phyloP scores from a whole-genome alignment of 2,329 filamentous ascomycete genomes.

The Cordyceps tenuipes region DNA sequence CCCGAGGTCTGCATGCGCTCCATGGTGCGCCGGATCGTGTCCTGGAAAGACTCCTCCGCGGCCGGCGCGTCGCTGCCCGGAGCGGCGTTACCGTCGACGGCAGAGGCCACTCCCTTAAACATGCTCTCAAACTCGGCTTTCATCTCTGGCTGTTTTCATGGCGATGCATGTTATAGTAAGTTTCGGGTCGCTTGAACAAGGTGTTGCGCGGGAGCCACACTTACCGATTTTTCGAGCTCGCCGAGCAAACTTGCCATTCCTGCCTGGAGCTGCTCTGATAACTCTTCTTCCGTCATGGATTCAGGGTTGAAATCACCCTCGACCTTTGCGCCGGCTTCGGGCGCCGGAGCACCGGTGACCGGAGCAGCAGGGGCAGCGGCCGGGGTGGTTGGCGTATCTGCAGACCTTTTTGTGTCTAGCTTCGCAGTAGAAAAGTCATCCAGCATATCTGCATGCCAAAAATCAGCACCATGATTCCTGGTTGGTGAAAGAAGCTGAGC shows the following conservation, averaged over 20 bases:
- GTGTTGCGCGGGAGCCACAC: neutral
- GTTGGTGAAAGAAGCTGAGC: neutral
- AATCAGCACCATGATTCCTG: neutral
- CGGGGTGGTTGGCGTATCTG: constrained; percentile 18
- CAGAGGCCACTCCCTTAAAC: constrained; percentile 61
- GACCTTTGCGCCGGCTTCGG: constrained; percentile 11
- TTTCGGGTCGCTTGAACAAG: neutral
- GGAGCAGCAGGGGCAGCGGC: constrained; percentile 15
- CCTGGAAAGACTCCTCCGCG: constrained; percentile 69
- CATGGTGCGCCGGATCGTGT: constrained; percentile 90
- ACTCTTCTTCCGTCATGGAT: constrained; percentile 61
- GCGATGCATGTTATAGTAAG: neutral
- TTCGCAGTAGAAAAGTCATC: constrained; percentile 75
- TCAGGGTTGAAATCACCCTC: constrained; percentile 25
- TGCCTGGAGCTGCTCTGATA: constrained; percentile 77
- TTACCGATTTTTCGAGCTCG: constrained; percentile 55
- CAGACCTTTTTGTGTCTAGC: constrained; percentile 25
- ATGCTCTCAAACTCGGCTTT: constrained; percentile 70
- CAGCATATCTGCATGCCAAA: constrained; percentile 62
- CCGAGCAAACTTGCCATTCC: constrained; percentile 81
- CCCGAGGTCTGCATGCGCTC: constrained; percentile 89
- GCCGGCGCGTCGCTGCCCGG: constrained; percentile 28
- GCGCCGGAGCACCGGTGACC: neutral
- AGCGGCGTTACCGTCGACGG: constrained; percentile 31
- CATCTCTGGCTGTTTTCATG: constrained; percentile 53